Evolutionary conservation across 192 early-diverging fungal species (phyloP), one percentile per base, ranked within the genome.

Genomic region (Dissophora ornata): DNA sequence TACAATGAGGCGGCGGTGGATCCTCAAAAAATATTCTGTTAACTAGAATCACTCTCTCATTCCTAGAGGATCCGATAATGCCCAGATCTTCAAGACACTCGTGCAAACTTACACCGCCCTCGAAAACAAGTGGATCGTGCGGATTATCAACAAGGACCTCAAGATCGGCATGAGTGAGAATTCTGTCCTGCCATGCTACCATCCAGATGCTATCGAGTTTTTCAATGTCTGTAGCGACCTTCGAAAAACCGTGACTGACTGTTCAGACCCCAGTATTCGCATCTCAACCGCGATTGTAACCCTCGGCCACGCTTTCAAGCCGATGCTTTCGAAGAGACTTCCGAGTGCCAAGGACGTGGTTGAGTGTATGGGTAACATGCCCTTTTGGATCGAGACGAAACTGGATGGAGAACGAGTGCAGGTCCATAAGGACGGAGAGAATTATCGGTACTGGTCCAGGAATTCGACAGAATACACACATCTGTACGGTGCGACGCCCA

Each of bases 381-480:
- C 64, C 4, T 95, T 93, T 79, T 94, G 88, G 80, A 88, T 94
- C 21, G 90, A 95, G 67, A 88, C 90, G n/a, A 95, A 95, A 57
- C 59, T 94, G 2, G 93, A 95, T 60, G 93, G 93, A 2, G 93
- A 94, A 59, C 79, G 93, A 45, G 81, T 91, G 1, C 90, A 90
- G 62, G 64, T 93, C 53, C 92, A 95, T 55, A 79, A 86, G 32
- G 80, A 84, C 48, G 73, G 73, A 48, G 69, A 68, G 1, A 62
- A 73, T 15, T 84, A 82, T 66, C 78, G 82, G 41, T 87, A 83
- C 32, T 85, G 83, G 69, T 91, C 87, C 40, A 82, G 84, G 71
- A 89, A 89, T 47, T 85, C 86, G 6, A 91, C 85, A 40, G 84
- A 93, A 41, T 92, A 93, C 57, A 94, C 93, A 0, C 52, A 82